These are phyloP conservation scores for Plenodomus lindquistii DNA, from an alignment of 2,329 filamentous ascomycete species.

Conservation along the genomic window DNA sequence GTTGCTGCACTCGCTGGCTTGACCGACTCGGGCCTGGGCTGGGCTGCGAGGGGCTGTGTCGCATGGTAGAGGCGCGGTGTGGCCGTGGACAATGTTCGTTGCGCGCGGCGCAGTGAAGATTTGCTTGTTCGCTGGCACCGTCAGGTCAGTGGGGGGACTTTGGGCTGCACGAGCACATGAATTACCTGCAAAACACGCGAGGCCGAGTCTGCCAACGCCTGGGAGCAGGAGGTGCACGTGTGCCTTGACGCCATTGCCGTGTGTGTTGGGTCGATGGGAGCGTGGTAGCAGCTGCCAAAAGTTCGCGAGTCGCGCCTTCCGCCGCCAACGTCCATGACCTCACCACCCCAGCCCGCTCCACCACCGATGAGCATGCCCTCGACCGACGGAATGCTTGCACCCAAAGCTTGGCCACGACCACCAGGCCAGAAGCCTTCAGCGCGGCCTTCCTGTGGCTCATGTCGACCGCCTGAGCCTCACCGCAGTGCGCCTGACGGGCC, in stretches of 20 bases:
- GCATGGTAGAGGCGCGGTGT: slow-evolving; percentile 27
- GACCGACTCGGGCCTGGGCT: slow-evolving; percentile 18
- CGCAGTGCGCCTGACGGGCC: too few species aligned
- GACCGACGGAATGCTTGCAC: background rate
- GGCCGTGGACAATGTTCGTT: slow-evolving; percentile 30
- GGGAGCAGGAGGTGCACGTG: slow-evolving; percentile 42
- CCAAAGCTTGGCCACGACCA: background rate
- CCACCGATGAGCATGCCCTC: slow-evolving; percentile 13
- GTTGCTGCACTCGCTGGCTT: slow-evolving; percentile 20
- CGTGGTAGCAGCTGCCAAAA: slow-evolving; percentile 20
- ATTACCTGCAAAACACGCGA: slow-evolving; percentile 24
- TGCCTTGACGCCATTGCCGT: slow-evolving; percentile 42
- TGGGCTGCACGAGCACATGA: background rate
- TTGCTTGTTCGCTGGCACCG: slow-evolving; percentile 23
- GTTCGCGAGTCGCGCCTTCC: slow-evolving; percentile 31
- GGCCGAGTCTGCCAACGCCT: slow-evolving; percentile 25
- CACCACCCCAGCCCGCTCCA: slow-evolving; percentile 23
- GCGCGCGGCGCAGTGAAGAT: slow-evolving; percentile 19
- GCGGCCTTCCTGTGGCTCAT: too few species aligned
- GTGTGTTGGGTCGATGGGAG: slow-evolving; percentile 6
- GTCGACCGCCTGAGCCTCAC: too few species aligned
- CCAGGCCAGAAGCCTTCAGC: too few species aligned
- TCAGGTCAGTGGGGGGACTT: slow-evolving; percentile 17
- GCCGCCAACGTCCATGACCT: slow-evolving; percentile 35
- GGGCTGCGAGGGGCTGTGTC: slow-evolving; percentile 20